Evolutionary conservation across 1,284 basidiomycete genomes (phyloP), one percentile per base, ranked within the genome.

Genomic region (Ceratobasidium sp.): DNA sequence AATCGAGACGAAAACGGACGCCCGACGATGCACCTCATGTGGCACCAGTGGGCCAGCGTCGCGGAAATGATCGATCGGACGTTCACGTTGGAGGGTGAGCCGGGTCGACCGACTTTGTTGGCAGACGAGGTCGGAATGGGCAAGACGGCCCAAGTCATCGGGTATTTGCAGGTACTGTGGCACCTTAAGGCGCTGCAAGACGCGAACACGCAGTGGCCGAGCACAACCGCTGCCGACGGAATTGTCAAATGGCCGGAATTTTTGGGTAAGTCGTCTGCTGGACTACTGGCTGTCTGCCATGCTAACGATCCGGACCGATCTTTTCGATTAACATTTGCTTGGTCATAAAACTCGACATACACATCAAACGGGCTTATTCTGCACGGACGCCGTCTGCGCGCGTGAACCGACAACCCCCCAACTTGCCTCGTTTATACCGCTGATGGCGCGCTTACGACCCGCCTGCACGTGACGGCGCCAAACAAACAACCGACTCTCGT

Each of bases 81-180:
- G 33, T 46, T 46, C n/a, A 41, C 52, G 1, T 14, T 57, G 7
- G 2, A 0, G 48, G 66, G 66, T 10, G 27, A 5, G 27, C 3
- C 30, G 1, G 67, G 67, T 3, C 27, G 14, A 5, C 50, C 67
- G 3, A 44, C 54, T 1, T 54, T 70, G 0, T 4, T 57, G 1
- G 68, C 68, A 5, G 68, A 70, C 54, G 54, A 57, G 4, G 68
- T 70, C 14, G 68, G 68, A 1, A 23, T 70, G 20, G 68, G 68
- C 7, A 70, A 70, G 23, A 70, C 68, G 2, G 54, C n/a, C 54
- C 14, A 6, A 7, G 18, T 20, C 0, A 70, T 70, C n/a, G n/a
- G 23, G 8, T 18, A 4, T 3, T 1, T 70, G 2, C 68, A 70
- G 38, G 7, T 59, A 5, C 5, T 70, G 20, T 70, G 68, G 68